Evolutionary conservation across 2,329 filamentous ascomycete genomes (phyloP).

Genomic region (Biscogniauxia sp.): DNA sequence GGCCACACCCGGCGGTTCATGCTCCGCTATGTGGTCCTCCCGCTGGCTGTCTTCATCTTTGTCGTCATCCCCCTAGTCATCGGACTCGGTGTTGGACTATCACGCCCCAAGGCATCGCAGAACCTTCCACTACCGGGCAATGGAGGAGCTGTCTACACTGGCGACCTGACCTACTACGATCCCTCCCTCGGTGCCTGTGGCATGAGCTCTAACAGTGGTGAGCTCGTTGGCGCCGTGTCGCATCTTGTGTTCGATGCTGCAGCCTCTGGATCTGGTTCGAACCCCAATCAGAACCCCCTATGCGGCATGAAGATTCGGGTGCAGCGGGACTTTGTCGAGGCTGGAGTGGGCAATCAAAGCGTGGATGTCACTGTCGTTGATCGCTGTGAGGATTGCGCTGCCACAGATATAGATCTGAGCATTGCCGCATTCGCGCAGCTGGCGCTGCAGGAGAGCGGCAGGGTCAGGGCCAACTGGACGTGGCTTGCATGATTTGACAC

Average conservation of each 20-base stretch:
- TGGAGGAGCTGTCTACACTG: constrained; percentile 41
- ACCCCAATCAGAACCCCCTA: constrained; percentile 64
- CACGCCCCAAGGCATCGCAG: constrained; percentile 8
- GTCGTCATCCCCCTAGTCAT: constrained; percentile 24
- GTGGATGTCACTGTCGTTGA: constrained; percentile 65
- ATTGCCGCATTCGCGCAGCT: constrained; percentile 45
- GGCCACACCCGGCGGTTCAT: constrained; percentile 25
- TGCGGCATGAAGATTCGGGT: constrained; percentile 68
- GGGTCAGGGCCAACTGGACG: constrained; percentile 37
- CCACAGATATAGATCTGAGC: constrained; percentile 49
- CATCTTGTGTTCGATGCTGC: constrained; percentile 64
- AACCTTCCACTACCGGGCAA: constrained; percentile 24
- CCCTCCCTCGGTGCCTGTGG: constrained; percentile 70
- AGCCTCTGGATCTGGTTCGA: constrained; percentile 37
- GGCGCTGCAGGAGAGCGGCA: constrained; percentile 41
- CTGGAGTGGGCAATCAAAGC: constrained; percentile 38
- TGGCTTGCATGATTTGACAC: constrained; percentile 29
- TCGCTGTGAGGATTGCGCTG: constrained; percentile 53
- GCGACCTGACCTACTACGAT: constrained; percentile 69
- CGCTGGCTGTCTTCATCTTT: constrained; percentile 20
- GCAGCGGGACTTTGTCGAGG: constrained; percentile 41
- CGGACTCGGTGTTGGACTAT: constrained; percentile 27
- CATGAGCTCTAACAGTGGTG: constrained; percentile 47
- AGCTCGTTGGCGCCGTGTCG: constrained; percentile 66
- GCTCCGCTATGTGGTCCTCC: constrained; percentile 22